Evolutionary conservation across 1,284 basidiomycete genomes (phyloP).

Genomic region (Rhodotorula sp.): DNA sequence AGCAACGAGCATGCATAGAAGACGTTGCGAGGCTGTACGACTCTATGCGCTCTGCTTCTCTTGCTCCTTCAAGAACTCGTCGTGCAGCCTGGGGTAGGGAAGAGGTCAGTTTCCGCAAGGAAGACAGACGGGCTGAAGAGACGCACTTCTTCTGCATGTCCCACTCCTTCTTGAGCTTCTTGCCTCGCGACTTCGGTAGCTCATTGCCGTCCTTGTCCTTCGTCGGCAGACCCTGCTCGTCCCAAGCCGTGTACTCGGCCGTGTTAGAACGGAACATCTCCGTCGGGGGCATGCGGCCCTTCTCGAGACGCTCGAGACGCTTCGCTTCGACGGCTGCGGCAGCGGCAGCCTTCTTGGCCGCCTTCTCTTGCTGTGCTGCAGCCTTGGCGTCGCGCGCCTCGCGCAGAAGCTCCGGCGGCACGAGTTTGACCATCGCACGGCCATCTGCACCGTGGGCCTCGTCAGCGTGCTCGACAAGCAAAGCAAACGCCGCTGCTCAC

Average conservation of each 20-base stretch:
- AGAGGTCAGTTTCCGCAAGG: not conserved
- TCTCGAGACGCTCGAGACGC: slow-evolving; percentile 73
- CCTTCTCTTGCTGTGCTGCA: slow-evolving; percentile 67
- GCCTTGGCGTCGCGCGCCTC: slow-evolving; percentile 86
- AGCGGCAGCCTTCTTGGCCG: slow-evolving; percentile 73
- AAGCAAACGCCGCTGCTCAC: slow-evolving; percentile 51
- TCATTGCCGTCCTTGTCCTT: slow-evolving; percentile 81
- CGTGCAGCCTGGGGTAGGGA: slow-evolving; percentile 25
- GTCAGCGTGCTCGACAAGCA: not conserved
- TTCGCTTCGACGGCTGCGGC: slow-evolving; percentile 72
- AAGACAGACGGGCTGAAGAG: not conserved
- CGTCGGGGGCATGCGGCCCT: slow-evolving; percentile 70
- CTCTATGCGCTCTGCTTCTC: slow-evolving; percentile 5
- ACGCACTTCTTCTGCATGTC: slow-evolving; percentile 65
- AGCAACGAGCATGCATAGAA: too few relatives aligned
- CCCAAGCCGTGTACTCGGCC: slow-evolving; percentile 70
- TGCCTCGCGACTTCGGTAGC: slow-evolving; percentile 74
- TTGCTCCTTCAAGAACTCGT: slow-evolving; percentile 36
- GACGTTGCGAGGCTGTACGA: too few relatives aligned
- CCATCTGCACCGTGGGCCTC: slow-evolving; percentile 61
- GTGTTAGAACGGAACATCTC: slow-evolving; percentile 67
- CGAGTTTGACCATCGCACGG: slow-evolving; percentile 90
- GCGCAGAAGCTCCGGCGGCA: slow-evolving; percentile 77
- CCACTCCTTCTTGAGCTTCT: slow-evolving; percentile 79
- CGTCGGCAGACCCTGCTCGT: slow-evolving; percentile 80